Conservation (phyloP, 805 yeast genomes). For the Kluyveromyces aestuarii region DNA sequence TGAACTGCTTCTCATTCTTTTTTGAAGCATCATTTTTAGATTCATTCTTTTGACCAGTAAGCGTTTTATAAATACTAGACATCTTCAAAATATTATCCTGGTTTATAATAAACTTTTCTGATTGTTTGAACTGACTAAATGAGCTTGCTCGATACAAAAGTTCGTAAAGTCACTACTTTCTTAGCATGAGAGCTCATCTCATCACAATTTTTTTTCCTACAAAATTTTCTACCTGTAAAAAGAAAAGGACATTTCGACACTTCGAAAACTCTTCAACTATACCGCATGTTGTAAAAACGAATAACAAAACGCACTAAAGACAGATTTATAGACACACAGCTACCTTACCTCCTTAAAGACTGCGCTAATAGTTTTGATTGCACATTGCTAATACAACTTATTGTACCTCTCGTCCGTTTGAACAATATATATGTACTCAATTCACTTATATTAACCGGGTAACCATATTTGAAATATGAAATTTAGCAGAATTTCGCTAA, state of each 20-base stretch:
- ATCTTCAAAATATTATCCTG: constrained; percentile 25
- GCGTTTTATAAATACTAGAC: constrained; percentile 68
- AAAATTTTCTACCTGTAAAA: constrained; percentile 6
- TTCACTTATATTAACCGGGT: no score
- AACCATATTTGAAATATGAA: no score
- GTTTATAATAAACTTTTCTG: background rate
- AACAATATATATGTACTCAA: no score
- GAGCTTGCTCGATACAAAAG: background rate
- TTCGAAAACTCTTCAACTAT: background rate
- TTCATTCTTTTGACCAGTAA: constrained; percentile 30
- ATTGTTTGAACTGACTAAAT: background rate
- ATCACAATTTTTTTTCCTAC: constrained; percentile 5
- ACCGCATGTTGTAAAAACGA: no score
- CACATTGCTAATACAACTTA: no score
- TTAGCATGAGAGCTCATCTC: constrained; percentile 9
- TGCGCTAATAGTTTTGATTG: no score
- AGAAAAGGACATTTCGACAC: constrained; percentile 1
- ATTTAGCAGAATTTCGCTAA: no score
- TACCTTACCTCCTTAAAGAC: no score
- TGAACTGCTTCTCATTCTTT: constrained; percentile 42
- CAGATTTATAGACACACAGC: background rate
- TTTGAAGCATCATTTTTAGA: constrained; percentile 21
- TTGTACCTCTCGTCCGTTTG: no score
- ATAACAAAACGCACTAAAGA: background rate
- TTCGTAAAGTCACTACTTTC: background rate